Conservation (phyloP, 768 basidiomycete species). For the Saitozyma sp. region DNA sequence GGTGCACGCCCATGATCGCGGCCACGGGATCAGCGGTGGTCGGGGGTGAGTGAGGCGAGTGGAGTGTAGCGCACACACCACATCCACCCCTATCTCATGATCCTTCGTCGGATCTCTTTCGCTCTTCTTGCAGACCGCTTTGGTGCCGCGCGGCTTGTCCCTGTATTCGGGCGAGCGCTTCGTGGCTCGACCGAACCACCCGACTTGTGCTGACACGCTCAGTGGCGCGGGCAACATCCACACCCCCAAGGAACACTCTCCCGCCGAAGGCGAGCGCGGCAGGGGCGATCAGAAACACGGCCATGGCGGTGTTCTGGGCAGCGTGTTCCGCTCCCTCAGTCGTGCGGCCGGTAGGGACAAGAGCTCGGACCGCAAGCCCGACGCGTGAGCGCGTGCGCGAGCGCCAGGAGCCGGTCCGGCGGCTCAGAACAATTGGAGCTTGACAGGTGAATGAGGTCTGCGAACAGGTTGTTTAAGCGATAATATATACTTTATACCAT, state of each 20-base stretch:
- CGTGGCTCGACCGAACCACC: neutral
- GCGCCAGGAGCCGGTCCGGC: no score
- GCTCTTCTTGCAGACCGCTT: no score
- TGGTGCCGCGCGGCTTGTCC: no score
- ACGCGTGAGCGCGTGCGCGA: neutral
- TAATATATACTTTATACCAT: no score
- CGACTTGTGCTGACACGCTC: neutral
- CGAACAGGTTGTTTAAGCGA: no score
- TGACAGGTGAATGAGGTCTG: no score
- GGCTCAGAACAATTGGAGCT: no score
- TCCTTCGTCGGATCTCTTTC: no score
- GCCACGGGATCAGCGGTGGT: conserved; percentile 29
- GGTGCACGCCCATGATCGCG: conserved; percentile 30
- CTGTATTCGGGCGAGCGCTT: no score
- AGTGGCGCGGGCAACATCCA: conserved; percentile 43
- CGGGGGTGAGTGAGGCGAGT: conserved; percentile 36
- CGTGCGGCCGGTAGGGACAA: conserved; percentile 32
- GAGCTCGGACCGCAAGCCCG: conserved; percentile 7
- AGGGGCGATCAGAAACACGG: conserved; percentile 32
- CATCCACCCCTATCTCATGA: no score
- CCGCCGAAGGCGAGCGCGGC: conserved; percentile 30
- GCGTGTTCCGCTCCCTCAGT: conserved; percentile 42
- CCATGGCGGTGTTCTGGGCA: conserved; percentile 42
- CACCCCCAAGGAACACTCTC: conserved; percentile 12
- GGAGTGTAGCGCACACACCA: no score